Base-by-base conservation (phyloP, 2,329 filamentous ascomycete genomes). In the Dothidotthia symphoricarpi region DNA sequence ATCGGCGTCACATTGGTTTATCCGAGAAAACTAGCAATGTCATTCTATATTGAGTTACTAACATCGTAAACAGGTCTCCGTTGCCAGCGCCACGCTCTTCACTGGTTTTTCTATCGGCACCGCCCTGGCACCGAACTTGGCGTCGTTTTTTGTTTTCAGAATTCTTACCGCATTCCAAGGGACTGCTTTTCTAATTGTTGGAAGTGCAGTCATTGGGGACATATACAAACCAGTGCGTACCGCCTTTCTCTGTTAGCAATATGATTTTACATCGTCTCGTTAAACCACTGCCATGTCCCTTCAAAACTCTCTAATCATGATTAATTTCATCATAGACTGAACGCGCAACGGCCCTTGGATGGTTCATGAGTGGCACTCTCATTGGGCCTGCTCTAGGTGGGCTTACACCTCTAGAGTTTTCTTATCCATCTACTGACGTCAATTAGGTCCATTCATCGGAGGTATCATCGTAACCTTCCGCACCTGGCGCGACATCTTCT, bases 381-480 rank as follows among this genome's bases (percentile, higher is more conserved):
- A 79, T 88, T 30, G 86, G 85, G 0, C 85, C 86, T 6, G 61
- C 63, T 5, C 28, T 66, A 17, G 61, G 55, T 58, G 41, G 13
- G 33, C 34, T 19, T 28, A 14, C n/a, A 11, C 6, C 9, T n/a
- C 16, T 24, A 5, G 5, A n/a, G 1, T 8, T 11, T 10, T 1
- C n/a, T 11, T 7, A 15, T 10, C 12, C 7, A 13, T 19, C 16
- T 14, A 15, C 41, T 45, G 35, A 55, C 30, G 14, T 6, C 3
- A 81, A 1, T 73, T 85, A 55, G 84, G 85, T 2, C 78, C 80
- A 0, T 85, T 88, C 53, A 71, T 89, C 8, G 80, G 86, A 37
- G 86, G 85, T 16, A 81, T 88, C 29, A 86, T 91, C 34, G 83
- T 89, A 12, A 89, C 85, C 0, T 88, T 81, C 63, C 73, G 75